These are phyloP conservation scores for Mrakia frigida DNA, from an alignment of 768 basidiomycete genomes.

Conservation along the genomic window DNA sequence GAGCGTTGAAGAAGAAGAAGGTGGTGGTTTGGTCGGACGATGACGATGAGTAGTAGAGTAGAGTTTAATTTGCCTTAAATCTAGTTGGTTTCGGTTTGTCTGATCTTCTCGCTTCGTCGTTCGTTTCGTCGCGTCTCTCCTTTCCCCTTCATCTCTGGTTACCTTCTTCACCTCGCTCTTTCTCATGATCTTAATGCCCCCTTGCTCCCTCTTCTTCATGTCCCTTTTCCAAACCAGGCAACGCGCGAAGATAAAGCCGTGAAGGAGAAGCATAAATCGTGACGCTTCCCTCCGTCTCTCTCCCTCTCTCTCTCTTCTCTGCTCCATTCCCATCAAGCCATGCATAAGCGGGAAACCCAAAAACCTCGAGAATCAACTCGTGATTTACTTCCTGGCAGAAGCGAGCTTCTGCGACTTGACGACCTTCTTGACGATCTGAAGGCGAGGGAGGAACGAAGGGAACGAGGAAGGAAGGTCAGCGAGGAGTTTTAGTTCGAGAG, in stretches of 20 bases:
- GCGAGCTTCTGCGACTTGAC: conserved; percentile 71
- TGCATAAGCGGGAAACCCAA: background rate
- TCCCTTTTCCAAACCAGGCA: background rate
- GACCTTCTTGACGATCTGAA: conserved; percentile 89
- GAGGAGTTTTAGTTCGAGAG: background rate
- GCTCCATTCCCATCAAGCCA: background rate
- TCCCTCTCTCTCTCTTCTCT: background rate
- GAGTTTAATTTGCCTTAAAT: background rate
- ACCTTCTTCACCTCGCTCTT: background rate
- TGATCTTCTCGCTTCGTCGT: background rate
- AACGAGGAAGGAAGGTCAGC: background rate
- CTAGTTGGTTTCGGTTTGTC: background rate
- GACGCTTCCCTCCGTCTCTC: background rate
- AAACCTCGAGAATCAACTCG: background rate
- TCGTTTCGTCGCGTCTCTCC: background rate
- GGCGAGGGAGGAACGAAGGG: background rate
- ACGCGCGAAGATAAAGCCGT: background rate
- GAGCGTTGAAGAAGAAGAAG: conserved; percentile 16
- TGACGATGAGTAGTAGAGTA: background rate
- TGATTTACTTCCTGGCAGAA: conserved; percentile 22
- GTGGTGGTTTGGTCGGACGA: background rate
- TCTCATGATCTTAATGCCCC: background rate
- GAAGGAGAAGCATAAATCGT: background rate
- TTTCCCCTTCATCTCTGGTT: background rate
- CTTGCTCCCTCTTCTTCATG: background rate